These are phyloP conservation scores for Malania oleifera DNA, from an alignment of 164 flowering plant genomes.

Conservation along the genomic window DNA sequence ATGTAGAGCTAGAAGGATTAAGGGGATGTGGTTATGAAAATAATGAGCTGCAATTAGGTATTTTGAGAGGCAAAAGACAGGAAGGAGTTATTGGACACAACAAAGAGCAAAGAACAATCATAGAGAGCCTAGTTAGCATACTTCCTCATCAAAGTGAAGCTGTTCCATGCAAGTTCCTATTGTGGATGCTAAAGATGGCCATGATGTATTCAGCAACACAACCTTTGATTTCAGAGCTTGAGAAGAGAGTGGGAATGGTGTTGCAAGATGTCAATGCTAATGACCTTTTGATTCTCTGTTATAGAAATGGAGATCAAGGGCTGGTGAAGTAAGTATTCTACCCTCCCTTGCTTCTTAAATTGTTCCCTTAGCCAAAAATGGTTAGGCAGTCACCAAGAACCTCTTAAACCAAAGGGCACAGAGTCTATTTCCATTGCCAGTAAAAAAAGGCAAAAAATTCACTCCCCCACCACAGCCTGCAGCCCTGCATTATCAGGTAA, in stretches of 20 bases:
- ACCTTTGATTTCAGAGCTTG: slow-evolving; percentile 72
- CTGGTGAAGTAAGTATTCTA: slow-evolving; percentile 30
- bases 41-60: slow-evolving; percentile 45
- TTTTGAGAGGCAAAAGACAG: slow-evolving; percentile 36
- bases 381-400: too few relatives aligned
- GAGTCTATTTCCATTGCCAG: too few relatives aligned
- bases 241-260: slow-evolving; percentile 68
- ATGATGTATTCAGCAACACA: slow-evolving; percentile 50
- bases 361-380: too few relatives aligned
- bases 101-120: slow-evolving; percentile 55
- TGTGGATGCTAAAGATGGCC: slow-evolving; percentile 67
- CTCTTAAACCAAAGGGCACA: too few relatives aligned
- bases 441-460: too few relatives aligned
- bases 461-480: too few relatives aligned
- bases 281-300: slow-evolving; percentile 69
- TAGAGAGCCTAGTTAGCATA: slow-evolving; percentile 72
- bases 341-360: not conserved
- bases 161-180: slow-evolving; percentile 65
- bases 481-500: too few relatives aligned
- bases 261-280: slow-evolving; percentile 61
- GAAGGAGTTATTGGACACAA: slow-evolving; percentile 27
- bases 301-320: slow-evolving; percentile 37
- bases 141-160: slow-evolving; percentile 62
- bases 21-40: slow-evolving; percentile 23
- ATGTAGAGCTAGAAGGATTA: slow-evolving; percentile 32